phyloP scores from a whole-genome alignment of 345 rosid species.

The Euphorbia tirucalli region DNA sequence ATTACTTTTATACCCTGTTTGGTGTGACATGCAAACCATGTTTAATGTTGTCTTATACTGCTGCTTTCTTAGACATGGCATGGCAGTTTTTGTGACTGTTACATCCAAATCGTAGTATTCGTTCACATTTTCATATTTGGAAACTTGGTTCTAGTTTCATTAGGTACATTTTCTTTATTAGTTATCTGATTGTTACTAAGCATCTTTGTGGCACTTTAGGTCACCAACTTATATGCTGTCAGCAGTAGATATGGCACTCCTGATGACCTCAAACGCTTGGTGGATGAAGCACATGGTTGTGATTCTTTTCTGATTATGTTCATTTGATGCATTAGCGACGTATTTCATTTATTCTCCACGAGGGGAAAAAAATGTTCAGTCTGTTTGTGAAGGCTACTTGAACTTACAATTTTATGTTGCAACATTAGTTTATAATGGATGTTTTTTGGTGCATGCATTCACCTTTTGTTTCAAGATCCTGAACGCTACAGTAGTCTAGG shows the following conservation, averaged over 20 bases:
- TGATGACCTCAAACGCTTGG: constrained; percentile 88
- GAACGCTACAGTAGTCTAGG: not conserved
- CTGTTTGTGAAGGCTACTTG: not conserved
- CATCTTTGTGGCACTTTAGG: constrained; percentile 48
- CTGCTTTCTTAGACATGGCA: no score
- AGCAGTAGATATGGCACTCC: constrained; percentile 96
- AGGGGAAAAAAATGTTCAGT: not conserved
- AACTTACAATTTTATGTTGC: constrained; percentile 3
- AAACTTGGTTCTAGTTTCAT: not conserved
- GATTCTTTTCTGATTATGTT: constrained; percentile 19
- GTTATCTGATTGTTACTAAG: constrained; percentile 11
- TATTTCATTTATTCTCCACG: constrained; percentile 14
- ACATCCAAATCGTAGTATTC: no score
- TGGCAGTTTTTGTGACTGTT: no score
- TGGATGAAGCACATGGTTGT: constrained; percentile 94
- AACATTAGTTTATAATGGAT: not conserved
- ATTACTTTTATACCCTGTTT: no score
- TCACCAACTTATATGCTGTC: constrained; percentile 82
- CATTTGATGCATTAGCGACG: constrained; percentile 1
- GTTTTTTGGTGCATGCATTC: not conserved
- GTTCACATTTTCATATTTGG: not conserved
- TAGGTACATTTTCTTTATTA: not conserved
- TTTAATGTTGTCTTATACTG: no score
- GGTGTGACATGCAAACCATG: no score
- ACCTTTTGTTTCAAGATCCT: not conserved